Conservation (phyloP, 352 stramenopile species). For the Phytophthora sansomeana region DNA sequence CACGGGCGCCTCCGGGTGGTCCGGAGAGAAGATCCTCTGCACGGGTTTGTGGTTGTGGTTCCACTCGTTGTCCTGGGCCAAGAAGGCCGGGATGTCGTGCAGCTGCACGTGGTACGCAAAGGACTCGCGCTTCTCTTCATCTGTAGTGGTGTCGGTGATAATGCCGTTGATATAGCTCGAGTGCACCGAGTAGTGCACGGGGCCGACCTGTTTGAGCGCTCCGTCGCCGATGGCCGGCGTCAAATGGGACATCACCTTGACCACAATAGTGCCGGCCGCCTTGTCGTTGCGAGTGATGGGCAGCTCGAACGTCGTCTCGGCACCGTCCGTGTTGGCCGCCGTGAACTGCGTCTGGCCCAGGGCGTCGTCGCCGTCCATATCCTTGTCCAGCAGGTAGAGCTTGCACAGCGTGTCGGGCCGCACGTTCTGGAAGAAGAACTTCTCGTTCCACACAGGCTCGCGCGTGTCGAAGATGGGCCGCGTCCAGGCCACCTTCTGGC, state of each 20-base stretch:
- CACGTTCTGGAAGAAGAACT: conserved; percentile 48
- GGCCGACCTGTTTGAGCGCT: conserved; percentile 32
- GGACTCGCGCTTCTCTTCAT: conserved; percentile 34
- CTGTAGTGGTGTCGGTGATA: conserved; percentile 30
- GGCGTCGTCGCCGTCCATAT: conserved; percentile 20
- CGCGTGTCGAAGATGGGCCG: conserved; percentile 39
- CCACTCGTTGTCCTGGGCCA: conserved; percentile 40
- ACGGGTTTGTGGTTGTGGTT: conserved; percentile 39
- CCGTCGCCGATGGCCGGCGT: conserved; percentile 4
- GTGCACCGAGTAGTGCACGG: conserved; percentile 46
- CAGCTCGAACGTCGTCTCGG: conserved; percentile 18
- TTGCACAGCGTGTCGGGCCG: conserved; percentile 34
- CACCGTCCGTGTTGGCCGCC: conserved; percentile 19
- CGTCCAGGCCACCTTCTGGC: conserved; percentile 43
- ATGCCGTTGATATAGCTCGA: conserved; percentile 33
- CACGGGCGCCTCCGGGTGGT: conserved; percentile 36
- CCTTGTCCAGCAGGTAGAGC: conserved; percentile 32
- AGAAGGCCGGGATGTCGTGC: conserved; percentile 33
- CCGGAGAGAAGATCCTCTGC: conserved; percentile 38
- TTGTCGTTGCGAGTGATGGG: conserved; percentile 21
- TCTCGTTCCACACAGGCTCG: conserved; percentile 46
- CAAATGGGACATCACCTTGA: conserved; percentile 37
- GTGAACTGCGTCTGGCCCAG: conserved; percentile 27
- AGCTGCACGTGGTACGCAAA: conserved; percentile 39
- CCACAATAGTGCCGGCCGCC: conserved; percentile 24